Evolutionary conservation across 2,329 filamentous ascomycete species (phyloP).

Genomic region (Boeremia lycopersici): DNA sequence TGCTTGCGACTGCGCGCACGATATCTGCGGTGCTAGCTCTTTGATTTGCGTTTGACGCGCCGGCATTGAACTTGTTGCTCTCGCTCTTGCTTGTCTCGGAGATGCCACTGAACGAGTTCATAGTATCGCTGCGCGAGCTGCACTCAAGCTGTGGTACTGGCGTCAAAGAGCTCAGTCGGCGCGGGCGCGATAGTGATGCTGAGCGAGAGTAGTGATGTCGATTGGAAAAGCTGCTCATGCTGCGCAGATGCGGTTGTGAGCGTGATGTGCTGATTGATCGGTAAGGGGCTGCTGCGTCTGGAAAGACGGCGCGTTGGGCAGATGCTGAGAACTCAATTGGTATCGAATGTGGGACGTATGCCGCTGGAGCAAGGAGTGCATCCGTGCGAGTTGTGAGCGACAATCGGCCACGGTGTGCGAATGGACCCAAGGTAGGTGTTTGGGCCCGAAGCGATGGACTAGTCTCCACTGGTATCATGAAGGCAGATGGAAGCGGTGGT

Average conservation of each 20-base stretch:
- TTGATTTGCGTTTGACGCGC: conserved; percentile 21
- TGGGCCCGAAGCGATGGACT: conserved; percentile 21
- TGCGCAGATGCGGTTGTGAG: conserved; percentile 28
- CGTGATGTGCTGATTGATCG: conserved; percentile 22
- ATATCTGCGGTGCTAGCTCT: conserved; percentile 23
- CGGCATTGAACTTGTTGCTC: conserved; percentile 3
- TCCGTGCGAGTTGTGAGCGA: conserved; percentile 22
- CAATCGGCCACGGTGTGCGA: conserved; percentile 1
- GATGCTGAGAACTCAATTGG: conserved; percentile 40
- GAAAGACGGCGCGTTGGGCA: conserved; percentile 41
- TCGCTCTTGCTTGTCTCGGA: conserved; percentile 7
- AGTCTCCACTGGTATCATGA: conserved; percentile 19
- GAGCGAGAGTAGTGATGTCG: conserved; percentile 33
- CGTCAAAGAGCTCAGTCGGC: conserved; percentile 34
- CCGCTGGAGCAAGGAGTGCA: conserved; percentile 20
- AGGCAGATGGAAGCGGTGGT: conserved; percentile 36
- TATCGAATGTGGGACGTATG: conserved; percentile 32
- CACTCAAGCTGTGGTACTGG: conserved; percentile 25
- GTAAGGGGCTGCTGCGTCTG: conserved; percentile 25
- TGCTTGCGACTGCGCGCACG: conserved; percentile 33
- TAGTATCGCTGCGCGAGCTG: conserved; percentile 29
- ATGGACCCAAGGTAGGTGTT: conserved; percentile 22
- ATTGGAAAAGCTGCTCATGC: conserved; percentile 24
- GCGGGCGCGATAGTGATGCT: conserved; percentile 38
- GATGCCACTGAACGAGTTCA: conserved; percentile 8